These are phyloP conservation scores for Spathaspora girioi DNA, from an alignment of 805 yeast species.

Conservation along the genomic window DNA sequence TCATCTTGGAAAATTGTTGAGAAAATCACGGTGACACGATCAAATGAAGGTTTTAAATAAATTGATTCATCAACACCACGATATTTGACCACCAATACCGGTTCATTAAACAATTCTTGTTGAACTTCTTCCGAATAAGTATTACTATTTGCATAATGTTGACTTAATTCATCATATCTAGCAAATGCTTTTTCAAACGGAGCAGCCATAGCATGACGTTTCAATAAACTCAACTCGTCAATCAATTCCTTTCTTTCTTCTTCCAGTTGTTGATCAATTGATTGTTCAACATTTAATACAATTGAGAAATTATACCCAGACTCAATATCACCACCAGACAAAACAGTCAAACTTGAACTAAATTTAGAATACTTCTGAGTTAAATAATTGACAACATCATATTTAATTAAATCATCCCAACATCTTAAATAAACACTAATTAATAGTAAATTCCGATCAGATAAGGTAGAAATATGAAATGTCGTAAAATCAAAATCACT, in stretches of 20 bases:
- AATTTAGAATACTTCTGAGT: slow-evolving; percentile 44
- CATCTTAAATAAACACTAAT: slow-evolving; percentile 73
- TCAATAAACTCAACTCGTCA: slow-evolving; percentile 65
- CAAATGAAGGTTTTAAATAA: slow-evolving; percentile 86
- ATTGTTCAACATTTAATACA: slow-evolving; percentile 52
- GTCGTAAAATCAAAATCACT: slow-evolving; percentile 96
- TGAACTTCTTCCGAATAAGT: slow-evolving; percentile 43
- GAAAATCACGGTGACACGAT: slow-evolving; percentile 94
- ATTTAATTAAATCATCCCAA: slow-evolving; percentile 66
- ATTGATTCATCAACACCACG: slow-evolving; percentile 86
- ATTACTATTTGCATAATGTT: slow-evolving; percentile 38
- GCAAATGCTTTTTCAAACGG: slow-evolving; percentile 86
- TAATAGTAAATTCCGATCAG: slow-evolving; percentile 64
- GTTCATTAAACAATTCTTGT: slow-evolving; percentile 45
- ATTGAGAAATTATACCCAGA: slow-evolving; percentile 80
- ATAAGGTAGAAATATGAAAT: slow-evolving; percentile 81
- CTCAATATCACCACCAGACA: slow-evolving; percentile 47
- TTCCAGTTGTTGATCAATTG: slow-evolving; percentile 28
- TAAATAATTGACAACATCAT: slow-evolving; percentile 60
- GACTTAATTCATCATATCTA: slow-evolving; percentile 68
- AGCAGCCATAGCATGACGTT: slow-evolving; percentile 86
- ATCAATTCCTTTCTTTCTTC: slow-evolving; percentile 53
- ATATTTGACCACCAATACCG: slow-evolving; percentile 70
- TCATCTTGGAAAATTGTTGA: slow-evolving; percentile 94
- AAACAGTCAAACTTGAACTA: slow-evolving; percentile 26